Base-by-base conservation (phyloP, 1,139 yeast species). In the Scheffersomyces stambukii region DNA sequence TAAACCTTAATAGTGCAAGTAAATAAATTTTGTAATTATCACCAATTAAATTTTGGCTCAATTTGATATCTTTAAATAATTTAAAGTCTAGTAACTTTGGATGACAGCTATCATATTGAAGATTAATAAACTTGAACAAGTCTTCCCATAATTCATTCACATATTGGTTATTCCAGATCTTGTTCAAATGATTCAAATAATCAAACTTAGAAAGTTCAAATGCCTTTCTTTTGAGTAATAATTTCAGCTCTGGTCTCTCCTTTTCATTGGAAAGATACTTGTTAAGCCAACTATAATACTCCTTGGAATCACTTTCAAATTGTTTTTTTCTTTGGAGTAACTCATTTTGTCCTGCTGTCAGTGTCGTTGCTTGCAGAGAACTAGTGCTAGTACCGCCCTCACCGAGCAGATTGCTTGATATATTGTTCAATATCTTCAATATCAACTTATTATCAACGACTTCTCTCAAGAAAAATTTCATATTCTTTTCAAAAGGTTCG, bases 191-290 rank as follows among this genome's bases (percentile, higher is more conserved):
- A 32, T 75, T 71, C 46, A 78, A 73, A 48, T 85, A 86, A 43
- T 81, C 93, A 41, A 81, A 73, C 33, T 91, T 75, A 3, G 79
- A 66, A 5, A 79, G 52, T 43, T 83, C 93, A 55, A 84, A 85
- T 1, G 61, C 54, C 38, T 75, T 77, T 29, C 80, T 60, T 46
- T 77, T 80, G 12, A 55, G 57, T 13, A 81, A 57, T 24, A 81
- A 67, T 51, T 81, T 81, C 48, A 74, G 72, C 36, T 79, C 85
- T 0, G 73, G 70, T 34, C 78, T 65, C 21, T 69, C 71, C 38
- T 77, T 78, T 35, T 81, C 85, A 40, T 78, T 77, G 6, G 85
- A 65, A 25, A 82, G 56, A 40, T 80, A 77, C 37, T 81, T 73
- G 29, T 81, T 74, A 23, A 81, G 57, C 88, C 91, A 83, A 21